phyloP scores from a whole-genome alignment of 345 rosid genomes.

The Zanthoxylum bungeanum region DNA sequence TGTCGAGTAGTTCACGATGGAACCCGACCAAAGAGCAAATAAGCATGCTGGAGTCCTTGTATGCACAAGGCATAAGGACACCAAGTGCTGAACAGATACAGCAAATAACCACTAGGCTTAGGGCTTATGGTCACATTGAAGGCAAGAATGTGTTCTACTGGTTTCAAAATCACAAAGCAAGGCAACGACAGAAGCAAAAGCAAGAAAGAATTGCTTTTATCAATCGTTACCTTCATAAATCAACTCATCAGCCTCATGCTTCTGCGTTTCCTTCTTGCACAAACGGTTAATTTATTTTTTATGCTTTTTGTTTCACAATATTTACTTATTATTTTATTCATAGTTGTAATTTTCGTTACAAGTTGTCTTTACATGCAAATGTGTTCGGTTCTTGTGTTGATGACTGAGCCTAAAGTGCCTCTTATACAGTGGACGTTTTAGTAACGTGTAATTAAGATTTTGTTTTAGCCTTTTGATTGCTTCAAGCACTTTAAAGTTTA shows the following conservation, averaged over 20 bases:
- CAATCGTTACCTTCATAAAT: constrained; percentile 47
- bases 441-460: neutral
- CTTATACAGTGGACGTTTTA: neutral
- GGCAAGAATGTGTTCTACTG: constrained; percentile 98
- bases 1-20: constrained; percentile 64
- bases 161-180: constrained; percentile 98
- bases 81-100: constrained; percentile 92
- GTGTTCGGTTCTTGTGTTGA: constrained; percentile 24
- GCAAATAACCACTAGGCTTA: constrained; percentile 71
- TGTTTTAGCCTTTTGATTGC: neutral
- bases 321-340: neutral
- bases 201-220: constrained; percentile 60
- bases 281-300: constrained; percentile 38
- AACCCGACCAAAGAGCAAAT: constrained; percentile 93
- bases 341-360: constrained; percentile 6
- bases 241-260: constrained; percentile 26
- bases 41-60: constrained; percentile 60
- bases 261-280: constrained; percentile 34
- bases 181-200: constrained; percentile 89
- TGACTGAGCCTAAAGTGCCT: neutral
- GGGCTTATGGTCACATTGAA: constrained; percentile 77
- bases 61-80: constrained; percentile 76
- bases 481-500: constrained; percentile 1
- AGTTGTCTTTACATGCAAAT: constrained; percentile 38
- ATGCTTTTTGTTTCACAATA: neutral